Conservation (phyloP, 2,329 filamentous ascomycete species). For the Claviceps monticola region DNA sequence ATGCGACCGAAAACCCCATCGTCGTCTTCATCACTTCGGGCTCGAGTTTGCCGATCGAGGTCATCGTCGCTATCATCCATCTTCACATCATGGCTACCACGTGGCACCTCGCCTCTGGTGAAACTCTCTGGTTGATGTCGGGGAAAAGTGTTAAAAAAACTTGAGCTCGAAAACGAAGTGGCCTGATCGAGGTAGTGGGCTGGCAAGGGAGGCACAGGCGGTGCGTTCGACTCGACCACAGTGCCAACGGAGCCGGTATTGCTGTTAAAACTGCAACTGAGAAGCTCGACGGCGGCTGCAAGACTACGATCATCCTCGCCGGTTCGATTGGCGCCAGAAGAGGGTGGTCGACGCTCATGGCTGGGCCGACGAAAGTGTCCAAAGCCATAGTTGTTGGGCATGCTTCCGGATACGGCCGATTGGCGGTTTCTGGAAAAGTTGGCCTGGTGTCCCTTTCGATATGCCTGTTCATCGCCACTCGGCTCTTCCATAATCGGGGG, state of each 20-base stretch:
- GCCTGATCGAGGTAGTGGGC: constrained; percentile 59
- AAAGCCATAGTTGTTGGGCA: constrained; percentile 30
- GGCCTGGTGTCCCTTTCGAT: constrained; percentile 41
- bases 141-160: constrained; percentile 50
- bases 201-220: constrained; percentile 78
- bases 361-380: constrained; percentile 59
- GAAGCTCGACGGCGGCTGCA: constrained; percentile 76
- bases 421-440: constrained; percentile 69
- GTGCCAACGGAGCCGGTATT: constrained; percentile 50
- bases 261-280: constrained; percentile 85
- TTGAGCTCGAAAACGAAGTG: constrained; percentile 40
- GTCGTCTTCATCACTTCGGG: constrained; percentile 74
- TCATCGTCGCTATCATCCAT: constrained; percentile 59
- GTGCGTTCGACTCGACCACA: constrained; percentile 53
- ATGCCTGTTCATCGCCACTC: constrained; percentile 34
- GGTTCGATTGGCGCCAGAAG: constrained; percentile 60
- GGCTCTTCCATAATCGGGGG: constrained; percentile 62
- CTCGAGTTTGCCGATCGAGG: constrained; percentile 44
- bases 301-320: constrained; percentile 78
- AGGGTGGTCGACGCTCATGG: constrained; percentile 62
- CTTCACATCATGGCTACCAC: constrained; percentile 44
- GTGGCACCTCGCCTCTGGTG: constrained; percentile 42
- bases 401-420: constrained; percentile 43
- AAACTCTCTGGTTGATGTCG: constrained; percentile 50
- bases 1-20: constrained; percentile 92